Evolutionary conservation across 2,329 filamentous ascomycete species (phyloP).

Genomic region (Dactylellina parvicollis): DNA sequence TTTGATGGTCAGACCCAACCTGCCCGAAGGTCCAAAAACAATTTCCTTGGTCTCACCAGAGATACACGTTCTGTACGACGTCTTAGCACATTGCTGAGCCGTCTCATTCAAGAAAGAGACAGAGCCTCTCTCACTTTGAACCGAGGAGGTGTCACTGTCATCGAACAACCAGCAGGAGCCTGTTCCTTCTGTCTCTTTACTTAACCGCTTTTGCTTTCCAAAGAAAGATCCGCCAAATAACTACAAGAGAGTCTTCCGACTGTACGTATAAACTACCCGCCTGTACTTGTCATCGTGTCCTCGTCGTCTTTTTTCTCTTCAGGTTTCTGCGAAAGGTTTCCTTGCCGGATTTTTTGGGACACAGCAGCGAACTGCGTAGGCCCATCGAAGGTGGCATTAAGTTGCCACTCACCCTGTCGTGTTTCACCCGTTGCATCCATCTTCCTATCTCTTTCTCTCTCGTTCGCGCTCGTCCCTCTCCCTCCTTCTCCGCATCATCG

Average conservation of each 20-base stretch:
- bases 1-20: constrained; percentile 9
- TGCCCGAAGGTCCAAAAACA: constrained; percentile 22
- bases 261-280: constrained; percentile 54
- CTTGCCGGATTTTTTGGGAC: constrained; percentile 14
- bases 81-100: constrained; percentile 34
- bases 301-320: constrained; percentile 44
- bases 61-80: constrained; percentile 53
- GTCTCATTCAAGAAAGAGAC: constrained; percentile 9
- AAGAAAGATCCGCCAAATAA: constrained; percentile 30
- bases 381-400: constrained; percentile 22
- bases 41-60: constrained; percentile 46
- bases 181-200: constrained; percentile 48
- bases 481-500: constrained; percentile 26
- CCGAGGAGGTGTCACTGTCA: constrained; percentile 43
- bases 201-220: constrained; percentile 51
- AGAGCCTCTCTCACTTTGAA: constrained; percentile 51
- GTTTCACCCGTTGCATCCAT: constrained; percentile 38
- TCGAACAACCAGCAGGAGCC: constrained; percentile 37
- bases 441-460: constrained; percentile 31
- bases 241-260: constrained; percentile 36
- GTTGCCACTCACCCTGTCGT: constrained; percentile 25
- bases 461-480: constrained; percentile 4
- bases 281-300: constrained; percentile 46
- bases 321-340: constrained; percentile 43
- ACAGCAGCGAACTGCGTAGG: constrained; percentile 13